Base-by-base conservation (phyloP, 1,284 basidiomycete species). In the Tilletiopsis washingtonensis region DNA sequence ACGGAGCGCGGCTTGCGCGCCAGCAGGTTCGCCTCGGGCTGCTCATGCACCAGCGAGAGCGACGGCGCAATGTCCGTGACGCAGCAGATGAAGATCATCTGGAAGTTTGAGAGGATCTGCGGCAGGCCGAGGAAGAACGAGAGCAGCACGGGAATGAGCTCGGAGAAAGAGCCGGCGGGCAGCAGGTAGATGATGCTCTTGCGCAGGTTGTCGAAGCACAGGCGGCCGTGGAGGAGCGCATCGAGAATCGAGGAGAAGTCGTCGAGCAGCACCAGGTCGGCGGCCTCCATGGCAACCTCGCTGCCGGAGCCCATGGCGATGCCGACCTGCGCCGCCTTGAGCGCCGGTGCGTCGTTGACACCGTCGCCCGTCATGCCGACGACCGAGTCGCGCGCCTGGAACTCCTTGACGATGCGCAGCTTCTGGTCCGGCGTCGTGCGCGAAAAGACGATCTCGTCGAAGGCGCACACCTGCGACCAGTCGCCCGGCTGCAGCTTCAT, bases 391-490 rank as follows among this genome's bases (percentile, higher is more conserved):
- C 80, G 75, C 15, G 70, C 71, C 63, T 83, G 80, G 54, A 83
- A 78, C 42, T 79, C 78, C 49, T 80, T 79, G 51, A 85, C 84
- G 53, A 86, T 85, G 29, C 78, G 76, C 14, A 86, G 75, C 69
- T 86, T 86, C 53, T 74, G 72, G 65, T 85, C 82, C 0, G 84
- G 84, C 0, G 82, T 83, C 1, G 83, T 85, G 26, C 84, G 78
- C 0, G 84, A 82, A 54, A 86, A 86, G 6, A 85, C 83, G 49
- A 85, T 78, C 66, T 85, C 84, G 25, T 80, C 76, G 67, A 82
- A 85, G 44, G 77, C 65, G 40, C 77, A 78, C 19, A 79, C 75
- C 47, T 74, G 70, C 40, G 80, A 75, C 81, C 81, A 82, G 49
- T 81, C 77, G 5, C 59, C 37, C 19, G 77, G 73, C 14, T 71